Base-by-base conservation (phyloP, 2,329 filamentous ascomycete genomes). In the Thermoascus crustaceus region DNA sequence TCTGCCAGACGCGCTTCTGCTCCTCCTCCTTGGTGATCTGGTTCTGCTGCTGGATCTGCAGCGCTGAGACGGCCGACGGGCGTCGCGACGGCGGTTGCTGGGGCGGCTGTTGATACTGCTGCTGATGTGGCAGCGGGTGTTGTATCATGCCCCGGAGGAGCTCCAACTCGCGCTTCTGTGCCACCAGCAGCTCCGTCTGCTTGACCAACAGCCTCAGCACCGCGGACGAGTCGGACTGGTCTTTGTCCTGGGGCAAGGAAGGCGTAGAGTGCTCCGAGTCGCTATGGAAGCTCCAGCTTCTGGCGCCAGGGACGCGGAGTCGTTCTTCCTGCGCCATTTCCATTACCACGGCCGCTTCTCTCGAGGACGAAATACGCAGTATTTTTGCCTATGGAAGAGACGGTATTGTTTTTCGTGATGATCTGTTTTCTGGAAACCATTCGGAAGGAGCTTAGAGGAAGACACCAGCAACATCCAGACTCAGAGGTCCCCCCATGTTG, bases 91-190 rank as follows among this genome's bases (percentile, higher is more conserved):
- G 26, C 26, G 26, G 26, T 10, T 29, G 26, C 13, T 11, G 26
- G 5, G 26, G 14, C 10, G 7, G 13, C 20, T 21, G 19, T 13
- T 20, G 30, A 5, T 16, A 13, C 13, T 4, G 22, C 22, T 4
- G 22, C 5, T 27, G 25, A 10, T 27, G n/a, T n/a, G n/a, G n/a
- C n/a, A n/a, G n/a, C n/a, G n/a, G n/a, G n/a, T 3, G 3, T 7
- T 27, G 25, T 29, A 16, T 29, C 10, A 16, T 16, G 13, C 26
- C 7, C 26, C 18, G 16, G 26, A 29, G 26, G 18, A 29, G 26
- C 13, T 29, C 26, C 2, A 29, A 16, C 26, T 29, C 26, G 26
- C 26, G 26, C 26, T 29, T 29, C 26, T 29, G 26, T 29, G 26
- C 26, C 26, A 29, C 13, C 18, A 29, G 26, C 26, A 29, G 26